Percentiles rank a stretch among this genome's conserved stretches.
Conservation (phyloP, 495 filamentous ascomycete species). For the Daldinia decipiens region DNA sequence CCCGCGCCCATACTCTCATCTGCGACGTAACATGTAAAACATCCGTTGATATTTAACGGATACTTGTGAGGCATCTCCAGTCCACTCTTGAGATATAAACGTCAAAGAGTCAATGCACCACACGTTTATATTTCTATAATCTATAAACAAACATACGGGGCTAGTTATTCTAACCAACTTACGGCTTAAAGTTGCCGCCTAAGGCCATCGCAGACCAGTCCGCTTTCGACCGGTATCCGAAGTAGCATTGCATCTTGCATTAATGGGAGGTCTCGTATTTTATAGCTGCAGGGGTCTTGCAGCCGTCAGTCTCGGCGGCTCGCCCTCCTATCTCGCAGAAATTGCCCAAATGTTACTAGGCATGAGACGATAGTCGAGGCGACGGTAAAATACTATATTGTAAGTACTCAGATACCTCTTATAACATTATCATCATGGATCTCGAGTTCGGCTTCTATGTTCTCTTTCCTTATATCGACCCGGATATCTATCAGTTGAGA, state of each 20-base stretch:
- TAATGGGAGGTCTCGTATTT: conserved; percentile 40
- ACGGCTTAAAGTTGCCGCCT: conserved; percentile 10
- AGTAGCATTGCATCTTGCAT: conserved; percentile 40
- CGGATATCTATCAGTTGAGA: neutral
- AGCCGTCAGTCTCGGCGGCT: conserved; percentile 34
- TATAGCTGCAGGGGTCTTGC: conserved; percentile 33
- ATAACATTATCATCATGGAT: conserved; percentile 5
- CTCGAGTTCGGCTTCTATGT: neutral
- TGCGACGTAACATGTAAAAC: neutral
- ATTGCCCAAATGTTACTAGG: conserved; percentile 26
- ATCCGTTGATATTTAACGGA: neutral
- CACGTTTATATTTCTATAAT: neutral
- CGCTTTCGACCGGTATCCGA: conserved; percentile 20
- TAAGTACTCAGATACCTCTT: conserved; percentile 18
- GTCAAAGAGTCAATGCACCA: neutral
- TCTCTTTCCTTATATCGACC: neutral
- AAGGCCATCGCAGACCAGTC: conserved; percentile 21
- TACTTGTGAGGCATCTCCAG: neutral
- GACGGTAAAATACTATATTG: conserved; percentile 14
- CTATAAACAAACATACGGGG: neutral
- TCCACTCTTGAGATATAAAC: neutral
- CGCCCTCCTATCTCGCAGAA: conserved; percentile 36
- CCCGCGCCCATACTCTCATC: neutral
- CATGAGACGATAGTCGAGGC: conserved; percentile 9
- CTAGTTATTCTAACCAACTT: conserved; percentile 6